phyloP scores from a whole-genome alignment of 164 flowering plant species.

The Platanus orientalis region DNA sequence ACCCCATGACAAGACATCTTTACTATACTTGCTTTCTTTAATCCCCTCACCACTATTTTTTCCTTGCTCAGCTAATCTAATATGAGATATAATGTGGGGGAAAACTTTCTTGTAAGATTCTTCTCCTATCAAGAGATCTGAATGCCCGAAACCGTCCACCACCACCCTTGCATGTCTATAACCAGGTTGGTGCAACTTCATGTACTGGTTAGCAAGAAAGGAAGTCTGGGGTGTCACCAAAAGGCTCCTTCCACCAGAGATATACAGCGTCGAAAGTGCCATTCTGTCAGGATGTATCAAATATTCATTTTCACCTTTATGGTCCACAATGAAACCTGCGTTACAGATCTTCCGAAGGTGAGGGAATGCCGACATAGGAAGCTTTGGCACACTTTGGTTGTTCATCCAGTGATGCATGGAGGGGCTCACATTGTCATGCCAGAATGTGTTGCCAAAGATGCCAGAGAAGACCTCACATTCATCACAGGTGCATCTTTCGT shows the following conservation, averaged over 20 bases:
- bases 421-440: slow-evolving; percentile 52
- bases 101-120: slow-evolving; percentile 40
- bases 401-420: slow-evolving; percentile 45
- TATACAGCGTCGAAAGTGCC: slow-evolving; percentile 45
- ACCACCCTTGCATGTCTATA: slow-evolving; percentile 46
- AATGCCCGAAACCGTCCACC: slow-evolving; percentile 56
- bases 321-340: slow-evolving; percentile 46
- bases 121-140: slow-evolving; percentile 53
- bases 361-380: slow-evolving; percentile 54
- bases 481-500: slow-evolving; percentile 47
- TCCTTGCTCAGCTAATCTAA: slow-evolving; percentile 26
- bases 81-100: slow-evolving; percentile 47
- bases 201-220: slow-evolving; percentile 49
- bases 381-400: slow-evolving; percentile 30
- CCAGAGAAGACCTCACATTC: slow-evolving; percentile 60
- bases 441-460: slow-evolving; percentile 49
- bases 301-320: slow-evolving; percentile 35
- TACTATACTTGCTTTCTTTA: slow-evolving; percentile 14
- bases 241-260: slow-evolving; percentile 45
- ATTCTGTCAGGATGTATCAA: slow-evolving; percentile 57
- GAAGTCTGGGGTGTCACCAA: slow-evolving; percentile 55
- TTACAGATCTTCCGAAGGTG: slow-evolving; percentile 54
- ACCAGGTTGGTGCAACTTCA: slow-evolving; percentile 62
- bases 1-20: slow-evolving; percentile 35
- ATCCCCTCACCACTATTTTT: not conserved